Conservation (phyloP, 2,329 filamentous ascomycete genomes). For the Calonectria henricotiae region DNA sequence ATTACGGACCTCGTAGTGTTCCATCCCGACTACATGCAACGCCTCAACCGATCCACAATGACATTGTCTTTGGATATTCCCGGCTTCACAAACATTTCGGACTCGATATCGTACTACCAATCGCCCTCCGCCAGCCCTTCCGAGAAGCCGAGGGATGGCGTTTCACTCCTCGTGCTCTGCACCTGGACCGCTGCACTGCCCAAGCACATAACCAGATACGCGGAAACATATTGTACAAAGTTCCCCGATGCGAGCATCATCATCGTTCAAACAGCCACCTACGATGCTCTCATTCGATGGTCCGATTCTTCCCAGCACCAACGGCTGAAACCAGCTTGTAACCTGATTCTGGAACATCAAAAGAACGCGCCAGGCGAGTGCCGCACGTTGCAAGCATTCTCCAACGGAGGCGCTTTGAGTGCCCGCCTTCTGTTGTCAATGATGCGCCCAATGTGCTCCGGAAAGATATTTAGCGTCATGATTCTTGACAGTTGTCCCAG, state of each 20-base stretch:
- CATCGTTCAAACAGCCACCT: background rate
- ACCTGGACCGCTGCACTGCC: background rate
- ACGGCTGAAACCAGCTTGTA: background rate
- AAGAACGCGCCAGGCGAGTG: background rate
- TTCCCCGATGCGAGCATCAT: constrained; percentile 11
- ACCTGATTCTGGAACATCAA: constrained; percentile 13
- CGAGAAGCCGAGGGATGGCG: constrained; percentile 1
- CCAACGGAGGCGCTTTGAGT: constrained; percentile 12
- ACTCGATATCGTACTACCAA: background rate
- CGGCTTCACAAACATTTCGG: constrained; percentile 4
- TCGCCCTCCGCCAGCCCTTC: background rate
- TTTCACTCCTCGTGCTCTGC: constrained; percentile 15
- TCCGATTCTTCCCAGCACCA: background rate
- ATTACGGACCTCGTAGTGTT: background rate
- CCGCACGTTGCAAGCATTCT: constrained; percentile 8
- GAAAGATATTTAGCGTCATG: constrained; percentile 15
- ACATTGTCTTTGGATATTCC: constrained; percentile 1
- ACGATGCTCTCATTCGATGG: constrained; percentile 5
- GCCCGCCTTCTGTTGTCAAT: constrained; percentile 1
- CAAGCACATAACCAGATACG: constrained; percentile 12
- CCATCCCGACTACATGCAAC: background rate
- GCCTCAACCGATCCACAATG: constrained; percentile 1
- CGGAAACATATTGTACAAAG: background rate
- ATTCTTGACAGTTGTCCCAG: constrained; percentile 19
- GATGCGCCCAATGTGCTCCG: background rate